These are phyloP conservation scores for Auxenochlorella protothecoides DNA, from an alignment of 139 green algal species.

Conservation along the genomic window DNA sequence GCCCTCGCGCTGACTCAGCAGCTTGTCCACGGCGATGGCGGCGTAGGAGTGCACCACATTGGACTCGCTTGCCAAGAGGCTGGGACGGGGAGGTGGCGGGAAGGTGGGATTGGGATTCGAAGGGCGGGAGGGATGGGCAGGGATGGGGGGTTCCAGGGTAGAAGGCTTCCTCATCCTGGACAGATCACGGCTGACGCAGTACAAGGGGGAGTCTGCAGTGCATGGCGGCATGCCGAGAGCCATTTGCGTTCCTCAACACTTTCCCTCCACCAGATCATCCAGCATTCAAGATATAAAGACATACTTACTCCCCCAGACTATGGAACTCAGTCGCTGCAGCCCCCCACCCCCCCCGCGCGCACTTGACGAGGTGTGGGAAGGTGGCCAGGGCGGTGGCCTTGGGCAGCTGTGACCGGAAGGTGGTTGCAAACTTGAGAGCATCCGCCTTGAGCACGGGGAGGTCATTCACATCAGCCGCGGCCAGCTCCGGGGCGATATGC, in stretches of 20 bases:
- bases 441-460: constrained; percentile 86
- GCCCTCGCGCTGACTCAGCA: constrained; percentile 46
- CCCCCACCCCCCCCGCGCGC: background rate
- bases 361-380: constrained; percentile 53
- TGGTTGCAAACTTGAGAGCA: constrained; percentile 91
- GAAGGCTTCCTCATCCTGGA: no score
- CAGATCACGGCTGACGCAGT: no score
- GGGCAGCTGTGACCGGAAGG: constrained; percentile 75
- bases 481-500: constrained; percentile 74
- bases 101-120: background rate
- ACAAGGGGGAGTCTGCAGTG: no score
- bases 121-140: no score
- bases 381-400: constrained; percentile 49
- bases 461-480: constrained; percentile 35
- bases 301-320: no score
- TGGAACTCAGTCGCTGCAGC: background rate
- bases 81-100: background rate
- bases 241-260: no score
- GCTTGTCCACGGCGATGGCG: constrained; percentile 74
- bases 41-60: constrained; percentile 98
- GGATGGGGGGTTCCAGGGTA: no score
- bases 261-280: no score
- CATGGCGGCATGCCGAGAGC: no score
- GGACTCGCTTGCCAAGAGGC: constrained; percentile 41
- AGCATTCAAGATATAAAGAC: no score